Conservation (phyloP, 73 alveolate genomes). For the Tetrahymena thermophila region DNA sequence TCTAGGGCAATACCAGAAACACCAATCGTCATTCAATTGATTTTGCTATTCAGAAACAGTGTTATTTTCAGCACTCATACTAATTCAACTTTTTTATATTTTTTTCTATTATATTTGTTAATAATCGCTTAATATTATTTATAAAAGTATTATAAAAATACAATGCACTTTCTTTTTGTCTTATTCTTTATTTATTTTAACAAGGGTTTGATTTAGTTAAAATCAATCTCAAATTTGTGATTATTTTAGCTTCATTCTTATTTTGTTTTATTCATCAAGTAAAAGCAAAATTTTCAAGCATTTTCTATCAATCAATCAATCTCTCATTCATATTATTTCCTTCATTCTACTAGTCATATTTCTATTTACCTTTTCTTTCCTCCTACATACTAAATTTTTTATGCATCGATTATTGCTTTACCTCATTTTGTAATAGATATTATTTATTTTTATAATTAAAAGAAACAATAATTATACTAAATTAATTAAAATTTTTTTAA, state of each 20-base stretch:
- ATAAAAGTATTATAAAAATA: background rate
- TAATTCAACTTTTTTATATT: background rate
- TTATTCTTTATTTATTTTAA: background rate
- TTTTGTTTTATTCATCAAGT: background rate
- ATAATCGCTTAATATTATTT: background rate
- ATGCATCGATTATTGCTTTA: no score
- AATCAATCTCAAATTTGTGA: background rate
- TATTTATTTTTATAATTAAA: no score
- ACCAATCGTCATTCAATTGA: slow-evolving; percentile 33
- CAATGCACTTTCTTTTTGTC: background rate
- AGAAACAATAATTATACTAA: no score
- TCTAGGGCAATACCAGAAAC: slow-evolving; percentile 39
- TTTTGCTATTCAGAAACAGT: background rate
- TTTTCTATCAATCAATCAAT: background rate
- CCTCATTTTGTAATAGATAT: no score
- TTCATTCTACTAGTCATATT: background rate
- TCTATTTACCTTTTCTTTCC: background rate
- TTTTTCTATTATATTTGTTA: background rate
- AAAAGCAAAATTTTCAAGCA: background rate
- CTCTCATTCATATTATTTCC: background rate
- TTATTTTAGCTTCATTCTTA: background rate
- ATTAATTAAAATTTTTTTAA: no score
- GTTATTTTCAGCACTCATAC: background rate
- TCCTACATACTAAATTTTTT: background rate
- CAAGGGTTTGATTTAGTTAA: background rate